Evolutionary conservation across 371 early-diverging fungal species (phyloP), one percentile per base, ranked within the genome.

Genomic region (Batkoa obscura): DNA sequence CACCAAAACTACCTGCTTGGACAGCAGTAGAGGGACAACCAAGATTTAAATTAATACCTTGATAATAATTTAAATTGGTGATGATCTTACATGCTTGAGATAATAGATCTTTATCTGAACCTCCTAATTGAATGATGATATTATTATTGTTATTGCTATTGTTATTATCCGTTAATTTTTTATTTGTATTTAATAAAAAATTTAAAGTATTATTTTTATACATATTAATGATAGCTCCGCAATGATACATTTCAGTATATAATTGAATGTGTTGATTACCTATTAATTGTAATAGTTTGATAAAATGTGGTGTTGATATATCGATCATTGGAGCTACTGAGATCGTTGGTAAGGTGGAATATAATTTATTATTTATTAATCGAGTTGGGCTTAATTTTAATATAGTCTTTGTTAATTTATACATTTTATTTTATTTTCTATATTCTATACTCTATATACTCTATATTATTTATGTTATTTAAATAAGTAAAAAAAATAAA

Each of bases 271-370:
- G 74, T 8, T 75, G 73, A 15, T 72, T 66, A 0, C 82, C 79
- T 41, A 84, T 79, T 37, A 86, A 72, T 45, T 72, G 72, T n/a
- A 81, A 63, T 5, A 86, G 61, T 32, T 79, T 75, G 42, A 83
- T 61, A 57, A 84, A 86, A 58, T 72, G 72, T 75, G 73, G 42
- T 4, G 78, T 76, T 9, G 84, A 79, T 12, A 86, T 80, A 58
- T 84, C 83, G 2, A 84, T 70, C 86, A 86, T 86, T 6, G 86
- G 86, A 4, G 86, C 86, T 6, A 86, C 82, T n/a, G n/a, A n/a
- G n/a, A n/a, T n/a, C n/a, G n/a, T n/a, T n/a, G n/a, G n/a, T n/a
- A n/a, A n/a, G n/a, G n/a, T n/a, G n/a, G n/a, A n/a, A n/a, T n/a
- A n/a, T n/a, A n/a, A n/a, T n/a, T n/a, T n/a, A n/a, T n/a, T n/a